A percentile compares a stretch with the other conserved stretches of the same genome.
These are phyloP conservation scores for Suillus weaverae DNA, from an alignment of 768 basidiomycete genomes.

Conservation along the genomic window DNA sequence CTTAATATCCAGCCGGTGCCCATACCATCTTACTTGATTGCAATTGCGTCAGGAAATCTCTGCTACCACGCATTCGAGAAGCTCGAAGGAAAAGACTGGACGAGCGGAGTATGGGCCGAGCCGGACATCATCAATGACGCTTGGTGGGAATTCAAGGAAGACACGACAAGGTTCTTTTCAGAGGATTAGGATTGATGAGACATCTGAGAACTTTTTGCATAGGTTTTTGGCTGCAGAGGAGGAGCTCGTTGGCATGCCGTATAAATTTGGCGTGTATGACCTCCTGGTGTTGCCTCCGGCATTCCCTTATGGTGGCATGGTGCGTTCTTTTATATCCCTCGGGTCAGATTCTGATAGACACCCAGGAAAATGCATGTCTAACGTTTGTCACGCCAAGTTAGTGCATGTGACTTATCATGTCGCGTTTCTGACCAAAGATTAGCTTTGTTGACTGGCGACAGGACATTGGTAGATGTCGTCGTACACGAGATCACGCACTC, in stretches of 20 bases:
- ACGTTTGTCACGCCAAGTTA: slow-evolving; percentile 87
- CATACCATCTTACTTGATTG: slow-evolving; percentile 91
- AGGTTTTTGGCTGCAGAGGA: slow-evolving; percentile 77
- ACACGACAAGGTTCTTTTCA: slow-evolving; percentile 64
- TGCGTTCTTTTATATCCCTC: slow-evolving; percentile 20
- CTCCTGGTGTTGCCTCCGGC: slow-evolving; percentile 85
- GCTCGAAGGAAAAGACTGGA: slow-evolving; percentile 70
- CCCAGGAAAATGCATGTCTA: slow-evolving; percentile 85
- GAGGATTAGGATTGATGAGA: background rate
- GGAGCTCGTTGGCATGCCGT: slow-evolving; percentile 72
- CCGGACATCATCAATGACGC: slow-evolving; percentile 75
- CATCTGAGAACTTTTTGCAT: background rate
- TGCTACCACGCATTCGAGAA: slow-evolving; percentile 66
- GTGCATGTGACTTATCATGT: slow-evolving; percentile 16
- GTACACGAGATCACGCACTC: slow-evolving; percentile 87
- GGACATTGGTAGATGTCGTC: slow-evolving; percentile 83
- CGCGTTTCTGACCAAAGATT: background rate
- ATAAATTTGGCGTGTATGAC: slow-evolving; percentile 88
- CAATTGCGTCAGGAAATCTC: slow-evolving; percentile 85
- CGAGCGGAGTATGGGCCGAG: slow-evolving; percentile 88
- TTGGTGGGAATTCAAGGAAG: slow-evolving; percentile 87
- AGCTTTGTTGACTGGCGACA: slow-evolving; percentile 87
- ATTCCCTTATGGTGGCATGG: slow-evolving; percentile 94
- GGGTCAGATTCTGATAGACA: background rate
- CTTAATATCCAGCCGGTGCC: slow-evolving; percentile 59